A percentile compares a stretch with the other conserved stretches of the same genome.
phyloP scores from a whole-genome alignment of 176 grass and related monocot genomes.

The Hyparrhenia diplandra region DNA sequence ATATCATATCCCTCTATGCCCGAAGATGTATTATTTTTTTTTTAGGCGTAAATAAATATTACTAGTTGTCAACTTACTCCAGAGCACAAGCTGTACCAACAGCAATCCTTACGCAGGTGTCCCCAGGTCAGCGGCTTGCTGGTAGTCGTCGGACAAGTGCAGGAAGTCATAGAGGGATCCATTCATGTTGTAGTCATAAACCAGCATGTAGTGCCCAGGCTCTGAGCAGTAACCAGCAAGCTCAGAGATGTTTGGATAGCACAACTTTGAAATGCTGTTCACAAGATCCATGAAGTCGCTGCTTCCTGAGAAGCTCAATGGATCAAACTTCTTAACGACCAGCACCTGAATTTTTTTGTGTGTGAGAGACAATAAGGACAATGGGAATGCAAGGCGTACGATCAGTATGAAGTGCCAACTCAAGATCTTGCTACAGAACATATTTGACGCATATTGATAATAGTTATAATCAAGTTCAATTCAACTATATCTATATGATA shows the following conservation, averaged over 20 bases:
- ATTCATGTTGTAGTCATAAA: conserved; percentile 74
- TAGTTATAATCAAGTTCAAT: background rate
- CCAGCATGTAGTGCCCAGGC: conserved; percentile 60
- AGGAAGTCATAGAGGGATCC: conserved; percentile 87
- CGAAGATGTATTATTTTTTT: background rate
- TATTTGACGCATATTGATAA: background rate
- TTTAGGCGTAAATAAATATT: conserved; percentile 15
- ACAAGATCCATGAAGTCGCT: conserved; percentile 80
- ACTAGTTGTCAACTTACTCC: conserved; percentile 63
- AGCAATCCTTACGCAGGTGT: conserved; percentile 87
- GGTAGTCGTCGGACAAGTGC: conserved; percentile 90
- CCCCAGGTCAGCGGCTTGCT: conserved; percentile 98
- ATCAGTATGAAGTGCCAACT: background rate
- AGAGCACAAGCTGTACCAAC: conserved; percentile 80
- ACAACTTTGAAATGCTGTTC: conserved; percentile 57
- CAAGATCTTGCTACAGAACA: background rate
- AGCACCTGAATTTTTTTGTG: conserved; percentile 51
- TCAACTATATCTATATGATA: background rate
- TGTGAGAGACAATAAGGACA: conserved; percentile 1
- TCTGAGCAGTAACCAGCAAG: conserved; percentile 83
- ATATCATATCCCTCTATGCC: background rate
- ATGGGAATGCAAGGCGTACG: background rate
- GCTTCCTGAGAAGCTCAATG: conserved; percentile 61
- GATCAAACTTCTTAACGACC: conserved; percentile 83
- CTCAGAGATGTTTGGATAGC: conserved; percentile 61